Percentiles rank a stretch among this genome's conserved stretches.
phyloP scores from a whole-genome alignment of 2,329 filamentous ascomycete genomes.

The Aspergillus ochraceus region DNA sequence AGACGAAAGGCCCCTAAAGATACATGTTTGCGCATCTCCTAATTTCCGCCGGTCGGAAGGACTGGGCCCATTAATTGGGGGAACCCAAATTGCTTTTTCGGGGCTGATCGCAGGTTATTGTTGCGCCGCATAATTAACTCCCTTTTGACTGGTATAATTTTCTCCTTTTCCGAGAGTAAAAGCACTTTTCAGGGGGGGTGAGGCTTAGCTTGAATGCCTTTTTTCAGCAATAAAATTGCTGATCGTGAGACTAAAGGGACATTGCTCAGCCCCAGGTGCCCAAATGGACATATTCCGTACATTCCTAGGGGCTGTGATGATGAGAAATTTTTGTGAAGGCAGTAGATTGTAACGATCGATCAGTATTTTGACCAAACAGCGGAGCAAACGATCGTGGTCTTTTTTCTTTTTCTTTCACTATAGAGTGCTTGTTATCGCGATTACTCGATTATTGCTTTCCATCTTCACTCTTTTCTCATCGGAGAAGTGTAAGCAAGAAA shows the following conservation, averaged over 20 bases:
- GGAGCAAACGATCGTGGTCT: not conserved
- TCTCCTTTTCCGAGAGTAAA: not conserved
- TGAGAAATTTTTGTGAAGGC: constrained; percentile 5
- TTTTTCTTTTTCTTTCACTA: not conserved
- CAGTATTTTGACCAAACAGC: not conserved
- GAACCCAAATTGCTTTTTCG: constrained; percentile 2
- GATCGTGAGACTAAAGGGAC: constrained; percentile 12
- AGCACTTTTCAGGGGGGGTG: constrained; percentile 5
- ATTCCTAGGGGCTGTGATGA: constrained; percentile 1
- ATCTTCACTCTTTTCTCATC: not conserved
- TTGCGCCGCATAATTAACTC: not conserved
- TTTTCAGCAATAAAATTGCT: constrained; percentile 1
- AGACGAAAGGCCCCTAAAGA: not conserved
- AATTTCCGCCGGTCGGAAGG: not conserved
- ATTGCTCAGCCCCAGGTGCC: not conserved
- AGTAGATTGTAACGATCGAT: not conserved
- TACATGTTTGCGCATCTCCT: not conserved
- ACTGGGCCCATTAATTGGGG: not conserved
- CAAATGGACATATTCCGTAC: constrained; percentile 2
- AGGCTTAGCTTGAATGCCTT: constrained; percentile 9
- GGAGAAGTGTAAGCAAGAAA: not conserved
- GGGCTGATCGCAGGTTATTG: not conserved
- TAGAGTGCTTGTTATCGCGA: too few species aligned
- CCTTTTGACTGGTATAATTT: constrained; percentile 9
- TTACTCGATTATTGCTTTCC: not conserved